Base-by-base conservation (phyloP, 495 filamentous ascomycete genomes). In the Daldinia concentrica region DNA sequence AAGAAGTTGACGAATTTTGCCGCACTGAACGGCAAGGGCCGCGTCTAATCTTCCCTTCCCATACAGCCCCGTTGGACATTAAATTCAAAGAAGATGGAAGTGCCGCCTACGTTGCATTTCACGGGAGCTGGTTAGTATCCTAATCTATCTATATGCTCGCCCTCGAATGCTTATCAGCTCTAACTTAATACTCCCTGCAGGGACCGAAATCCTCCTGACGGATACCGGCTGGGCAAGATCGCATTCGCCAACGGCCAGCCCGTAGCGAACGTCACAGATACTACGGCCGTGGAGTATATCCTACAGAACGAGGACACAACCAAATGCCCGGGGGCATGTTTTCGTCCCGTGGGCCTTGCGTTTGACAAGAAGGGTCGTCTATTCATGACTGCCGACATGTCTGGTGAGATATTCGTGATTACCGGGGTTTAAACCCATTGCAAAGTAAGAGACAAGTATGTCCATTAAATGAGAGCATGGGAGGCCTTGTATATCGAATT, bases 51-150 rank as follows among this genome's bases (percentile, higher is more conserved):
- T 89, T 89, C 69, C 77, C 81, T 14, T 76, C 86, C 4, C 87
- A 90, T 70, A 85, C 79, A 56, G 87, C 86, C 0, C 88, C 87
- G 0, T 72, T 89, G 0, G 86, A 88, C 65, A 81, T 89, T 58
- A 84, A 80, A 58, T 88, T 88, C 63, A 71, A 74, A 68, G 68
- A 79, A 68, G 63, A 82, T 61, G 39, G 77, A 66, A 69, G 77
- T 4, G 71, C 72, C 0, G 84, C 84, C 4, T 86, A 84, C 74
- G 57, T 88, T 66, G 69, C 79, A 78, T 89, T 89, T 63, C 88
- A 89, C 57, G 87, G 87, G 0, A 84, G 81, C 69, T 89, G 87
- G 86, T 83, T 61, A 66, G 79, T 72, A 54, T 12, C 48, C 19
- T 26, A n/a, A 11, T 12, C 3, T 26, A 19, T 26, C 12, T 5